Evolutionary conservation across 2,329 filamentous ascomycete species (phyloP).

Genomic region (Didymella sp.): DNA sequence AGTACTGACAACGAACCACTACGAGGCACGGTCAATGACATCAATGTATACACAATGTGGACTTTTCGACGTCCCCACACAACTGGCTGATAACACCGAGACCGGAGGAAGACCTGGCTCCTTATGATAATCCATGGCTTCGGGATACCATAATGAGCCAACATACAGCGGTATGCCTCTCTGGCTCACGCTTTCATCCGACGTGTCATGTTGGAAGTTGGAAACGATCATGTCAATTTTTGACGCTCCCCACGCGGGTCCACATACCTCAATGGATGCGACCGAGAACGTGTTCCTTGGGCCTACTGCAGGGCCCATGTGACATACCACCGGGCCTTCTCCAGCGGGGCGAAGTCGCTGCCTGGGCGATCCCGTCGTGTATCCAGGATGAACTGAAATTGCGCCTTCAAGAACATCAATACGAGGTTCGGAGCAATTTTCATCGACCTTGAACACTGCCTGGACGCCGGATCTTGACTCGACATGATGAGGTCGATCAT

Average conservation of each 20-base stretch:
- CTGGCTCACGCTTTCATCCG: neutral
- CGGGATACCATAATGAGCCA: conserved; percentile 2
- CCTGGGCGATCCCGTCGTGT: conserved; percentile 7
- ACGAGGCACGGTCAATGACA: neutral
- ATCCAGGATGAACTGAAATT: neutral
- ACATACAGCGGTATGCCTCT: neutral
- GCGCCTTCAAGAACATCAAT: neutral
- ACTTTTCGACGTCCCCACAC: neutral
- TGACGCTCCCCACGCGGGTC: conserved; percentile 1
- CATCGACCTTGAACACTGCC: neutral
- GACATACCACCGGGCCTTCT: conserved; percentile 13
- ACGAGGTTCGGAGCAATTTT: neutral
- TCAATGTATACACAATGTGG: neutral
- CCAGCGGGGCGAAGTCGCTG: conserved; percentile 7
- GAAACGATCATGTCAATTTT: neutral
- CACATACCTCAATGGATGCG: neutral
- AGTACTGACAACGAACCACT: neutral
- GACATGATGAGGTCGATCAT: neutral
- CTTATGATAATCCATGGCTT: neutral
- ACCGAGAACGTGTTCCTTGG: conserved; percentile 2
- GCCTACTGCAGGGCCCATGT: conserved; percentile 2
- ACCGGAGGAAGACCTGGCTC: neutral
- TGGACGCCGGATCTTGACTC: neutral
- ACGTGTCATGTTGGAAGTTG: neutral
- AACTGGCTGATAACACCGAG: neutral